phyloP scores from a whole-genome alignment of 805 yeast species.

The Barnettozyma vustinii region DNA sequence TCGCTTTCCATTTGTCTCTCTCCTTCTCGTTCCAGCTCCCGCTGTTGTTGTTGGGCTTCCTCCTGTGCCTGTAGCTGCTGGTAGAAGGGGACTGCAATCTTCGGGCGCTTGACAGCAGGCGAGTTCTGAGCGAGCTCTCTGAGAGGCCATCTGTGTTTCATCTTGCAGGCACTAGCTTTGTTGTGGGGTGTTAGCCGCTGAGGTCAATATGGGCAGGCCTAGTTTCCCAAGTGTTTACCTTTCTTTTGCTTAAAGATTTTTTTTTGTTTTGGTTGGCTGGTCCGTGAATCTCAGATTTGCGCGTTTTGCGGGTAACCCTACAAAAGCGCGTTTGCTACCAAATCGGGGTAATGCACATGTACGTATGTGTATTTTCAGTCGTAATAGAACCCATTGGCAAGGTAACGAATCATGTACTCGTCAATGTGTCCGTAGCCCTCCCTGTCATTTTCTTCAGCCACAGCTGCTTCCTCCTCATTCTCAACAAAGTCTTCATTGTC shows the following conservation, averaged over 20 bases:
- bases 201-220: background rate
- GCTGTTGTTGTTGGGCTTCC: constrained; percentile 3
- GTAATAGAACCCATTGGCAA: constrained; percentile 74
- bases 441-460: constrained; percentile 46
- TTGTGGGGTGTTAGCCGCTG: background rate
- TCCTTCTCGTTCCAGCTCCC: constrained; percentile 1
- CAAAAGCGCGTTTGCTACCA: background rate
- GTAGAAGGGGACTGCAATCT: constrained; percentile 5
- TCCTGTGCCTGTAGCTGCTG: background rate
- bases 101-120: constrained; percentile 25
- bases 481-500: constrained; percentile 86
- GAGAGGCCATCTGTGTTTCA: constrained; percentile 17
- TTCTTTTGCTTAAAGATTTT: background rate
- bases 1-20: background rate
- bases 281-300: background rate
- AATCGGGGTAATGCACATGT: background rate
- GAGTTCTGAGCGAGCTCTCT: constrained; percentile 24
- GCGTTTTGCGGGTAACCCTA: constrained; percentile 12
- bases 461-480: constrained; percentile 20
- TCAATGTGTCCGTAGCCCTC: constrained; percentile 76
- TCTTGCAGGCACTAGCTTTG: constrained; percentile 13
- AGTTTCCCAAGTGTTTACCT: background rate
- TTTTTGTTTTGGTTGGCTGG: background rate
- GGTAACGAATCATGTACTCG: constrained; percentile 90
- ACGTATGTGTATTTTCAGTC: constrained; percentile 25